phyloP scores from a whole-genome alignment of 2,329 filamentous ascomycete species.

The Dryadomyces quercus-mongolicae region DNA sequence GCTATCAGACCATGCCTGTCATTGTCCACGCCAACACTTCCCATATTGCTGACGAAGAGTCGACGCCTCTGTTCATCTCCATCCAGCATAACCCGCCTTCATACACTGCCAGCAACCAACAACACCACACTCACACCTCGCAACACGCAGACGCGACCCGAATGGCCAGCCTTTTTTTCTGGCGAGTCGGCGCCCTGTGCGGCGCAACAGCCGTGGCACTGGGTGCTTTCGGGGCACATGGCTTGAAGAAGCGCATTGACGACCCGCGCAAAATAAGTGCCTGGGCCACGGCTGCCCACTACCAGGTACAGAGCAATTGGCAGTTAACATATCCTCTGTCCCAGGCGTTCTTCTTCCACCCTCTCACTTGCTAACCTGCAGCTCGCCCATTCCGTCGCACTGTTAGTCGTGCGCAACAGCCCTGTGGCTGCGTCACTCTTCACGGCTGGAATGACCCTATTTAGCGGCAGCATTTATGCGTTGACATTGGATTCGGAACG shows the following conservation, averaged over 20 bases:
- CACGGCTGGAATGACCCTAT: slow-evolving; percentile 54
- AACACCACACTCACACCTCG: not conserved
- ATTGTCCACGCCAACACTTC: slow-evolving; percentile 5
- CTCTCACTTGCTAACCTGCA: slow-evolving; percentile 17
- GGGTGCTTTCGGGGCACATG: slow-evolving; percentile 58
- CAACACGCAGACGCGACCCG: not conserved
- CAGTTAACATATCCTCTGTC: not conserved
- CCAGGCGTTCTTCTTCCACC: not conserved
- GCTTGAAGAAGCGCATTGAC: slow-evolving; percentile 46
- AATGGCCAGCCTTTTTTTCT: slow-evolving; percentile 28
- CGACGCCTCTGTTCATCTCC: slow-evolving; percentile 9
- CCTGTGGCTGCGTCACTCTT: slow-evolving; percentile 46
- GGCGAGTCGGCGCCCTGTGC: slow-evolving; percentile 49
- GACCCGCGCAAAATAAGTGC: slow-evolving; percentile 47
- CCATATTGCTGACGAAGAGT: slow-evolving; percentile 7
- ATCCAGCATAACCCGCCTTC: not conserved
- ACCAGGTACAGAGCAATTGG: slow-evolving; percentile 35
- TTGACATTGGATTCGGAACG: slow-evolving; percentile 48
- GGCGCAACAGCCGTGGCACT: slow-evolving; percentile 49
- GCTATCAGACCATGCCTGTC: slow-evolving; percentile 5
- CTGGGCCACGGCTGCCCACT: slow-evolving; percentile 55
- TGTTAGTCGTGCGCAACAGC: slow-evolving; percentile 46
- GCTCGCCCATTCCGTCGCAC: slow-evolving; percentile 49
- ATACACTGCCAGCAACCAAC: not conserved
- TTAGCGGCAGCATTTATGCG: slow-evolving; percentile 53